Evolutionary conservation across 2,329 filamentous ascomycete species (phyloP), one percentile per base, ranked within the genome.

Genomic region (Cladosporium sp.): DNA sequence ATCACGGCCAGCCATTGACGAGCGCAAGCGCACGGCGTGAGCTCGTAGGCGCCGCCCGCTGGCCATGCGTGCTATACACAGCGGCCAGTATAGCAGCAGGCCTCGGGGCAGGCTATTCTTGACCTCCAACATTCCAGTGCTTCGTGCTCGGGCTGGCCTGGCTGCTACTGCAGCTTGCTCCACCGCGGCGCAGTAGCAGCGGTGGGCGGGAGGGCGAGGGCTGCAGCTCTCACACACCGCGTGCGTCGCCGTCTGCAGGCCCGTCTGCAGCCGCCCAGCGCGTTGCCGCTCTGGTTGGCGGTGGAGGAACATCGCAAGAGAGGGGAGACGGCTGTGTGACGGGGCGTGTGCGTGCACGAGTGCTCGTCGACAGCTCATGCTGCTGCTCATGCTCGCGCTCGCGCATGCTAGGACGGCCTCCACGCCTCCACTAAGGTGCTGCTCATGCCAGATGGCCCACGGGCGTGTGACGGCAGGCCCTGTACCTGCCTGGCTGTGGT

Each of bases 101-200:
- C 12, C 25, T n/a, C 17, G 13, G 51, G 37, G 42, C 42, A 22
- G 24, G 42, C 51, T 54, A 54, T 54, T 54, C 51, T 44, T 34
- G 37, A 28, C 24, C 24, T 37, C 24, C 24, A 40, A 37, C 50
- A 53, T 40, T 53, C 36, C 50, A 42, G 50, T 42, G 50, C 22
- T 10, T 40, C 15, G 51, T 34, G 51, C 51, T 54, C 39, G 51
- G 24, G 39, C 51, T 37, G 51, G 51, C 13, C 51, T 52, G 34
- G 37, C 51, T 54, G 20, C 42, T 28, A 45, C 51, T 54, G 51
- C 51, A 54, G 51, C 35, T 22, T 39, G 25, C 42, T 39, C 48
- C 48, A 51, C 48, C 35, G 25, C 24, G 7, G 13, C 37, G 48
- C 48, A 51, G 35, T 19, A 39, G 48, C 34, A 51, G 45, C 36